Evolutionary conservation across 257 asterid genomes (phyloP).

Genomic region (Leptodermis oblonga): DNA sequence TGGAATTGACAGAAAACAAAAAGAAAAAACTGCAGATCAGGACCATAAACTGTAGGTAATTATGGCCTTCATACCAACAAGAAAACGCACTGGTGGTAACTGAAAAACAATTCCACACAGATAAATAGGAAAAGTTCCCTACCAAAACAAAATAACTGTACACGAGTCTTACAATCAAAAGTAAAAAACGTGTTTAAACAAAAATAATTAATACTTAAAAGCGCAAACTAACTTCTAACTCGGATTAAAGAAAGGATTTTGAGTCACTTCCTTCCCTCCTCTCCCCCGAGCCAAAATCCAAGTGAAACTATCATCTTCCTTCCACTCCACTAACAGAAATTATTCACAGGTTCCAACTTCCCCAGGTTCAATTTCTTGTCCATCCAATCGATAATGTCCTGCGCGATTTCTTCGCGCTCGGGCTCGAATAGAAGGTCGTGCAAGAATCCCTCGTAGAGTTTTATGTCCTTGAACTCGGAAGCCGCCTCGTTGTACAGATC

Average conservation of each 20-base stretch:
- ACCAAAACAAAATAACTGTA: background rate
- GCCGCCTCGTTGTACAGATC: slow-evolving; percentile 88
- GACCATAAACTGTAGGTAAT: too few relatives aligned
- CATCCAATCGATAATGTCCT: slow-evolving; percentile 97
- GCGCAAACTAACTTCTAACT: background rate
- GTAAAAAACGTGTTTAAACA: slow-evolving; percentile 1
- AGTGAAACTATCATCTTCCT: background rate
- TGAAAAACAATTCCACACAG: background rate
- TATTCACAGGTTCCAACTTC: slow-evolving; percentile 19
- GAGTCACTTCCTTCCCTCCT: background rate
- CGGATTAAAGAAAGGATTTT: background rate
- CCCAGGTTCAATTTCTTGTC: slow-evolving; percentile 40
- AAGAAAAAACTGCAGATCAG: too few relatives aligned
- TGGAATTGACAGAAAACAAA: too few relatives aligned
- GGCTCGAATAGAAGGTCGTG: slow-evolving; percentile 98
- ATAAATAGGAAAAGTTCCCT: background rate
- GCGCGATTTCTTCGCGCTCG: slow-evolving; percentile 84
- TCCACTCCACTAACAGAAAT: slow-evolving; percentile 24
- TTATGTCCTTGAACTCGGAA: slow-evolving; percentile 75
- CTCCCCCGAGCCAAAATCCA: slow-evolving; percentile 3
- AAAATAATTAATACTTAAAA: background rate
- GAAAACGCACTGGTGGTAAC: too few relatives aligned
- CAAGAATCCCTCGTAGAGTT: slow-evolving; percentile 82
- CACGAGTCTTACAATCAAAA: background rate
- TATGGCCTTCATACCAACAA: too few relatives aligned